Evolutionary conservation across 2,329 filamentous ascomycete genomes (phyloP), one percentile per base, ranked within the genome.

Genomic region (Mollisia scopiformis): DNA sequence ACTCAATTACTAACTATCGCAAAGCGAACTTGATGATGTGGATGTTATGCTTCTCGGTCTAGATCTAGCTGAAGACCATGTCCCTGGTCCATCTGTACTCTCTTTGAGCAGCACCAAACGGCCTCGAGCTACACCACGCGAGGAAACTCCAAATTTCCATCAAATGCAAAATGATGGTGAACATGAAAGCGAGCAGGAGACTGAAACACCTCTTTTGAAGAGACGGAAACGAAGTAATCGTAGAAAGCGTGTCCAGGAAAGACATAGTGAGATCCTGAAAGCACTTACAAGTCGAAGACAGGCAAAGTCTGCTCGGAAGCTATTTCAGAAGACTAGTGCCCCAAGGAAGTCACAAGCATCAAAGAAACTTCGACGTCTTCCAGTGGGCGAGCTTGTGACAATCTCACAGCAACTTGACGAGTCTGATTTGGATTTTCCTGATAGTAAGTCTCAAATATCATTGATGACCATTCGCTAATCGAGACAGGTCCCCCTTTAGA

Each of bases 361-460:
- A 28, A 64, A 61, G 51, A 28, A 30, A 21, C 19, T 58, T 50
- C 69, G 65, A 23, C 61, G 64, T 35, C 58, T 68, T 39, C 64
- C 64, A 30, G 58, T 65, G 14, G 49, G 62, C 14, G 65, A 70
- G 41, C 53, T 72, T 28, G 25, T 67, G 16, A 55, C 59, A 6
- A 53, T 57, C 6, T 53, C 59, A 1, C 59, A 69, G 14, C 65
- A 56, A 46, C 27, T 61, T 11, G 47, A 35, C 8, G 28, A 47
- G 4, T 28, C 46, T n/a, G 57, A 60, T 19, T 14, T 57, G 5
- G 66, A 65, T 19, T 21, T 33, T 21, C n/a, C 47, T 23, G 14
- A 39, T 43, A 28, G 66, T 65, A 41, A 58, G 56, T 57, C 5
- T 27, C 13, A 46, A 43, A 6, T 16, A 21, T 31, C 31, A 10